A percentile compares a stretch with the other conserved stretches of the same genome.
These are phyloP conservation scores for Parathielavia hyrcaniae DNA, from an alignment of 495 filamentous ascomycete species.

Conservation along the genomic window DNA sequence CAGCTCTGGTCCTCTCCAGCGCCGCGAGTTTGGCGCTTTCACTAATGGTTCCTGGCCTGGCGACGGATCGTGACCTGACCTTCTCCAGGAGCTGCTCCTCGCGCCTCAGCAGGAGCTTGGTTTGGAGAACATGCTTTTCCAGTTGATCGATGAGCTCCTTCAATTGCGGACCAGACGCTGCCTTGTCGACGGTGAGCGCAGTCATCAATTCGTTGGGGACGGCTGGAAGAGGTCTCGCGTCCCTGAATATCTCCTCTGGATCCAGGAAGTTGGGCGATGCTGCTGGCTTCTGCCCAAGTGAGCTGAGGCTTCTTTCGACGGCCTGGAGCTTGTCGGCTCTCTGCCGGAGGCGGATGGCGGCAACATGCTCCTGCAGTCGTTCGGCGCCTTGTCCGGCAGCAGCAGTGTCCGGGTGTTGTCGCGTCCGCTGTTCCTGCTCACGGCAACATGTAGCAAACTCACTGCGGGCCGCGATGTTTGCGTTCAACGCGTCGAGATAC, in stretches of 20 bases:
- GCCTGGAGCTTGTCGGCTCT: conserved; percentile 49
- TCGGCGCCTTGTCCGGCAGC: conserved; percentile 15
- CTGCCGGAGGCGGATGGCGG: conserved; percentile 44
- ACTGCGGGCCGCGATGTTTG: conserved; percentile 49
- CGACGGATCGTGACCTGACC: conserved; percentile 40
- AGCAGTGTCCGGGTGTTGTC: background rate
- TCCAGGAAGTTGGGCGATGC: conserved; percentile 46
- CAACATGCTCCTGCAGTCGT: conserved; percentile 46
- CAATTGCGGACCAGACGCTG: conserved; percentile 31
- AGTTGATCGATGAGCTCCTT: conserved; percentile 53
- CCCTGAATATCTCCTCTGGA: conserved; percentile 37
- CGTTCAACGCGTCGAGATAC: conserved; percentile 54
- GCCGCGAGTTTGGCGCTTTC: conserved; percentile 44
- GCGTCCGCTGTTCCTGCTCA: conserved; percentile 16
- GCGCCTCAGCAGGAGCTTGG: conserved; percentile 54
- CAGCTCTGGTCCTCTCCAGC: conserved; percentile 50
- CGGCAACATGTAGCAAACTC: conserved; percentile 38
- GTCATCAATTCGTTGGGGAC: conserved; percentile 44
- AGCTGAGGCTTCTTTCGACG: conserved; percentile 38
- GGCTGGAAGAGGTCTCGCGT: conserved; percentile 42
- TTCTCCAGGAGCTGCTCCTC: conserved; percentile 59
- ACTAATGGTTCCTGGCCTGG: conserved; percentile 28
- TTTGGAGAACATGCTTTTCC: conserved; percentile 58
- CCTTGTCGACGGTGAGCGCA: conserved; percentile 34
- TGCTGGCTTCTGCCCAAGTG: conserved; percentile 51